These are phyloP conservation scores for Rhodotorula glutinis DNA, from an alignment of 1,284 basidiomycete genomes.

Conservation along the genomic window DNA sequence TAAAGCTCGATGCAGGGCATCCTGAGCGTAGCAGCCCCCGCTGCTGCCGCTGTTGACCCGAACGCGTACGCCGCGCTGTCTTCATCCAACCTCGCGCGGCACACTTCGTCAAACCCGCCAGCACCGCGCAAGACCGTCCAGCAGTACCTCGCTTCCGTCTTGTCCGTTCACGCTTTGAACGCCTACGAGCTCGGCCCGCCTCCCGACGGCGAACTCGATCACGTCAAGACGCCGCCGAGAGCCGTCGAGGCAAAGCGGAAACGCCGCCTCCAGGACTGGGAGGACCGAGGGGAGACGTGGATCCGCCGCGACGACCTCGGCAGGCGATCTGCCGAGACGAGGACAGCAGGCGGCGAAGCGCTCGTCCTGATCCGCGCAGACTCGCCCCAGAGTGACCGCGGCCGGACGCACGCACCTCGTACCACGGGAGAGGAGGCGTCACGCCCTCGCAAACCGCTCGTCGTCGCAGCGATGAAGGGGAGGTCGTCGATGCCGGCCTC, in stretches of 20 bases:
- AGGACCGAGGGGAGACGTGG: background rate
- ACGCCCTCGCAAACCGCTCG: conserved; percentile 6
- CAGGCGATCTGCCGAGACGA: too few species aligned
- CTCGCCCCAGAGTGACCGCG: background rate
- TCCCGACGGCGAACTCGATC: background rate
- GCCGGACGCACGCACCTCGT: too few species aligned
- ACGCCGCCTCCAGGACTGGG: background rate
- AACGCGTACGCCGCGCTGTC: conserved; percentile 1
- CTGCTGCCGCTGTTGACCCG: background rate
- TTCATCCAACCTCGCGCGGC: conserved; percentile 15
- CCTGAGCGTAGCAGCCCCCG: background rate
- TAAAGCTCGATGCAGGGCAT: conserved; percentile 8
- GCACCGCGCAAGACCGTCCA: conserved; percentile 15
- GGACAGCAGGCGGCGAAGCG: conserved; percentile 6
- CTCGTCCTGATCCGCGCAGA: conserved; percentile 18
- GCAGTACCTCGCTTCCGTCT: conserved; percentile 4
- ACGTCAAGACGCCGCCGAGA: background rate
- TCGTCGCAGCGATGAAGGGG: background rate
- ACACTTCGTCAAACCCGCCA: conserved; percentile 4
- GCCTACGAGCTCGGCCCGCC: conserved; percentile 6
- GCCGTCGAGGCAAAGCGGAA: background rate
- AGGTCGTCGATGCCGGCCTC: background rate
- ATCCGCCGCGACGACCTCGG: background rate
- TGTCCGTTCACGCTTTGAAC: background rate
- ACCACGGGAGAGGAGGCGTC: too few species aligned